Conservation (phyloP, 129 eudicot species). For the Scalesia atractyloides region DNA sequence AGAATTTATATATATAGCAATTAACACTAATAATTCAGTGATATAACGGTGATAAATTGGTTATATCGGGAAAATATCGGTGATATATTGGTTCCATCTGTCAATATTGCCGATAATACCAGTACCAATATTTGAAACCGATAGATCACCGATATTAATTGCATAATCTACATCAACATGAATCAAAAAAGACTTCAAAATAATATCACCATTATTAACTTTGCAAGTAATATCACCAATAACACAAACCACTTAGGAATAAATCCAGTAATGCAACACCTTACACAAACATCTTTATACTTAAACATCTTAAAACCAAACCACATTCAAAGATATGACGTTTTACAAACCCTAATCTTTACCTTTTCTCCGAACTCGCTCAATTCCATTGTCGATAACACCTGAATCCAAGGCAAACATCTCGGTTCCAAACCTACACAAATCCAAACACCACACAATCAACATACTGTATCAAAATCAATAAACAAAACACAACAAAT, state of each 20-base stretch:
- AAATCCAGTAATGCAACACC: constrained; percentile 10
- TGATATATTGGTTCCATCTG: too few species aligned
- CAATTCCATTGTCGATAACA: background rate
- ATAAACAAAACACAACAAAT: background rate
- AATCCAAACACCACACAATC: background rate
- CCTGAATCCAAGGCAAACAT: constrained; percentile 9
- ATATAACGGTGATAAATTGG: too few species aligned
- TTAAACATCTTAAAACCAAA: constrained; percentile 6
- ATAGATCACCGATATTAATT: too few species aligned
- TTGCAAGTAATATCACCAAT: constrained; percentile 7
- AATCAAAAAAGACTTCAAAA: too few species aligned
- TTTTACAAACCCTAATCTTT: constrained; percentile 16
- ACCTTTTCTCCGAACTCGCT: constrained; percentile 2
- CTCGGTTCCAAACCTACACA: background rate
- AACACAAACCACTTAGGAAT: constrained; percentile 5
- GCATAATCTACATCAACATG: too few species aligned
- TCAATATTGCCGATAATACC: too few species aligned
- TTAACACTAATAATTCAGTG: too few species aligned
- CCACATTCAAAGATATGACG: constrained; percentile 6
- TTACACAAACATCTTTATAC: constrained; percentile 14
- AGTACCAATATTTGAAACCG: too few species aligned
- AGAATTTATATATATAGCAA: too few species aligned
- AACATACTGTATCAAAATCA: background rate
- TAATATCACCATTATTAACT: background rate
- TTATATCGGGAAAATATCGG: too few species aligned